These are phyloP conservation scores for Agrostemma githago DNA, from an alignment of 148 eudicot genomes.

Conservation along the genomic window DNA sequence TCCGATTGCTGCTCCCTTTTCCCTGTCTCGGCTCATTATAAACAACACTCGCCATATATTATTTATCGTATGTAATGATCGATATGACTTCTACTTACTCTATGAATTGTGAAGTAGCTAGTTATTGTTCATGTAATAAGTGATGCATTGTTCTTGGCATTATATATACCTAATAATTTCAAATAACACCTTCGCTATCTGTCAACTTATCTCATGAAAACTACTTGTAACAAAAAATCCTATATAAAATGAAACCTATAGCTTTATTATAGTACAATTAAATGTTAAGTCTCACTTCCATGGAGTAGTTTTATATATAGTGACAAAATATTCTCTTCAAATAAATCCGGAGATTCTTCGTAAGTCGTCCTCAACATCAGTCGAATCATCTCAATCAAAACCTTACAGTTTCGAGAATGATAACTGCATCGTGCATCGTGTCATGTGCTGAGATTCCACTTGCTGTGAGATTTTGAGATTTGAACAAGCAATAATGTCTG, in stretches of 20 bases:
- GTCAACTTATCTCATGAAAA: not conserved
- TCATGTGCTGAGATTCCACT: no score
- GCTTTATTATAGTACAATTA: not conserved
- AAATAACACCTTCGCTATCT: conserved; percentile 18
- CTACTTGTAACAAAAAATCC: not conserved
- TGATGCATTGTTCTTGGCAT: no score
- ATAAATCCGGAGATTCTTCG: not conserved
- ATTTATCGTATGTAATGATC: not conserved
- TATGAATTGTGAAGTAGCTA: no score
- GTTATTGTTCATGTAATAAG: no score
- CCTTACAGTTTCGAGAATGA: no score
- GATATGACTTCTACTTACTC: no score
- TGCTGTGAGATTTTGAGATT: no score
- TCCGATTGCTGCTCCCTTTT: conserved; percentile 39
- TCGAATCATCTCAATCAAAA: no score
- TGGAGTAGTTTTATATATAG: not conserved
- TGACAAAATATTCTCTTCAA: not conserved
- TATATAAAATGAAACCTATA: not conserved
- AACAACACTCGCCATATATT: conserved; percentile 23
- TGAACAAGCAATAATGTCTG: no score
- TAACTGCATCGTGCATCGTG: no score
- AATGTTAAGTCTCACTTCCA: not conserved
- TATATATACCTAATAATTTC: not conserved
- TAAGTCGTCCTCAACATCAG: no score
- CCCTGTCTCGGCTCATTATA: conserved; percentile 17